Evolutionary conservation across 139 green algal genomes (phyloP).

Genomic region (Marvania coccoides): DNA sequence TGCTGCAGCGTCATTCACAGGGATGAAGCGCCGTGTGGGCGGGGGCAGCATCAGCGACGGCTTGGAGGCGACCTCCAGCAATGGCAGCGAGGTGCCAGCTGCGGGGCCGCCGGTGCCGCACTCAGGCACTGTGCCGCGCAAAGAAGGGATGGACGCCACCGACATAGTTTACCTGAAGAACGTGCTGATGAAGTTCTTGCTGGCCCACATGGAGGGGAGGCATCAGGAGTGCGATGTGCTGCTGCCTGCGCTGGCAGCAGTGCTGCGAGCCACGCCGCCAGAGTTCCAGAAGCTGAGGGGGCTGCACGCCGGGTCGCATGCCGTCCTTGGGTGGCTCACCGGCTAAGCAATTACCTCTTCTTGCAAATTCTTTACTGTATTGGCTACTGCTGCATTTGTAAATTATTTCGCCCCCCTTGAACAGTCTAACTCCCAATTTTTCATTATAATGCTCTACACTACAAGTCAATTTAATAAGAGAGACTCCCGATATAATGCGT

Average conservation of each 20-base stretch:
- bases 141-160: neutral
- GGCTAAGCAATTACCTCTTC: too few species aligned
- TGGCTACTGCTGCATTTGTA: too few species aligned
- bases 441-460: too few species aligned
- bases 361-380: too few species aligned
- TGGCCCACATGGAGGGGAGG: constrained; percentile 3
- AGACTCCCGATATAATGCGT: too few species aligned
- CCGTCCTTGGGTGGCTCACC: neutral
- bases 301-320: neutral
- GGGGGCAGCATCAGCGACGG: constrained; percentile 2
- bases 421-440: too few species aligned
- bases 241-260: constrained; percentile 22
- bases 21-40: neutral
- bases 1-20: neutral
- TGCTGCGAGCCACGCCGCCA: constrained; percentile 7
- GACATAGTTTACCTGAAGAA: constrained; percentile 30
- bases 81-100: too few species aligned
- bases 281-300: constrained; percentile 11
- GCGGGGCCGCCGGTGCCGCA: too few species aligned
- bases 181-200: constrained; percentile 26
- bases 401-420: too few species aligned
- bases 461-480: too few species aligned
- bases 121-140: neutral
- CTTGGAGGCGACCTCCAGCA: neutral
- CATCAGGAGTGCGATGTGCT: constrained; percentile 29